Percentiles rank a stretch among this genome's conserved stretches.
Evolutionary conservation across 2,329 filamentous ascomycete species (phyloP).

Genomic region (Clonostachys solani): DNA sequence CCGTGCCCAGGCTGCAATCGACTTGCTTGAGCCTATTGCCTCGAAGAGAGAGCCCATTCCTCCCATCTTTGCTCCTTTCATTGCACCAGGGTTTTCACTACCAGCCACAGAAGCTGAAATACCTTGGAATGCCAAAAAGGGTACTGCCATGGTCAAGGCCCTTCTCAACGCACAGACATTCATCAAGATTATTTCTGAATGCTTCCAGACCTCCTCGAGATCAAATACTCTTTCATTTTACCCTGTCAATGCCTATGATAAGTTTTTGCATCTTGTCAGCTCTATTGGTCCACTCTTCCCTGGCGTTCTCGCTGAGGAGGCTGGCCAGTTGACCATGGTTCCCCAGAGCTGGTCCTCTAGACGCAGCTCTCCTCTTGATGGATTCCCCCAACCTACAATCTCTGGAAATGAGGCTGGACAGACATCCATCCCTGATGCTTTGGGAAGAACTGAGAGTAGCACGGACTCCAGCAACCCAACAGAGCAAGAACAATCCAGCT

Average conservation of each 20-base stretch:
- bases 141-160: slow-evolving; percentile 76
- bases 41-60: slow-evolving; percentile 37
- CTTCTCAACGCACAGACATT: slow-evolving; percentile 74
- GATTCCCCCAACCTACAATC: not conserved
- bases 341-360: slow-evolving; percentile 58
- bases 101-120: slow-evolving; percentile 23
- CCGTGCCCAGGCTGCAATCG: slow-evolving; percentile 66
- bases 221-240: slow-evolving; percentile 63
- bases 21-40: slow-evolving; percentile 64
- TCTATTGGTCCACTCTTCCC: slow-evolving; percentile 75
- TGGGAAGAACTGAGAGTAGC: slow-evolving; percentile 14
- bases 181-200: slow-evolving; percentile 68
- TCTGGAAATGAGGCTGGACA: not conserved
- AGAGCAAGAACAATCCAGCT: slow-evolving; percentile 34
- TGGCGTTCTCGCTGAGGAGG: slow-evolving; percentile 81
- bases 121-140: slow-evolving; percentile 46
- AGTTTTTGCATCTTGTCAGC: slow-evolving; percentile 70
- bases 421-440: slow-evolving; percentile 22
- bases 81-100: slow-evolving; percentile 38
- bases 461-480: slow-evolving; percentile 13
- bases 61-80: slow-evolving; percentile 68
- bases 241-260: slow-evolving; percentile 78
- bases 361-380: not conserved
- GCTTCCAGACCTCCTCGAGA: slow-evolving; percentile 64
- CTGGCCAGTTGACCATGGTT: slow-evolving; percentile 67